These are phyloP conservation scores for Xanthoconium purpureum DNA, from an alignment of 768 basidiomycete species.

Conservation along the genomic window DNA sequence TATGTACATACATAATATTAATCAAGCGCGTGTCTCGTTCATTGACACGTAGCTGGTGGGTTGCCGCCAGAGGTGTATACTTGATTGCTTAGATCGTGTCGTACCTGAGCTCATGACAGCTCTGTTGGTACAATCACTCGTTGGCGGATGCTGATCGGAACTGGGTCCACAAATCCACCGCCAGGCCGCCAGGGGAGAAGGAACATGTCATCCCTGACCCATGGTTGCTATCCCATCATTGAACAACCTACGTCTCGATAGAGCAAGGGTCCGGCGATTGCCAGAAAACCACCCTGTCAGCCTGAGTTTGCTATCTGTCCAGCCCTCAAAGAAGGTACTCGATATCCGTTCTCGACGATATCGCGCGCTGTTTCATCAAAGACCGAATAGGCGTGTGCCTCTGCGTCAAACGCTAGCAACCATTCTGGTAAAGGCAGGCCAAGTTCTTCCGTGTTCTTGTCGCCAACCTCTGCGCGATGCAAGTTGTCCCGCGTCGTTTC, in stretches of 20 bases:
- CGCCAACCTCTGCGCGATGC: conserved; percentile 20
- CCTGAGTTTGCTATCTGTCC: conserved; percentile 8
- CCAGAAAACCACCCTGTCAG: conserved; percentile 7
- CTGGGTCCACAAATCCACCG: conserved; percentile 1
- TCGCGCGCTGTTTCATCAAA: conserved; percentile 19
- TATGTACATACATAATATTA: conserved; percentile 14
- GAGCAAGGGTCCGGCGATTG: conserved; percentile 5
- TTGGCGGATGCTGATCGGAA: conserved; percentile 29
- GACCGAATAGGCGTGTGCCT: conserved; percentile 23
- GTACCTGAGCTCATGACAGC: conserved; percentile 1
- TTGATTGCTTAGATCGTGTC: conserved; percentile 11
- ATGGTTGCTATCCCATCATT: conserved; percentile 12
- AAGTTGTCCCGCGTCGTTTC: conserved; percentile 26
- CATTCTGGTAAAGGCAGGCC: conserved; percentile 26
- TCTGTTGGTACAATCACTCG: conserved; percentile 1
- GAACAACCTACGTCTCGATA: conserved; percentile 5
- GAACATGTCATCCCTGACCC: conserved; percentile 9
- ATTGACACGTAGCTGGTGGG: conserved; percentile 5
- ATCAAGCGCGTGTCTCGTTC: conserved; percentile 2
- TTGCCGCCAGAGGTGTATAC: neutral
- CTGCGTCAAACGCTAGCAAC: conserved; percentile 28
- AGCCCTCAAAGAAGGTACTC: conserved; percentile 8
- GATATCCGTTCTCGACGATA: conserved; percentile 27
- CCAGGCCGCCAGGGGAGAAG: conserved; percentile 6
- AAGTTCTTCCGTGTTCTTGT: conserved; percentile 9